A percentile compares a stretch with the other conserved stretches of the same genome.
Evolutionary conservation across 2,329 filamentous ascomycete genomes (phyloP).

Genomic region (Ceratocystis smalleyi): DNA sequence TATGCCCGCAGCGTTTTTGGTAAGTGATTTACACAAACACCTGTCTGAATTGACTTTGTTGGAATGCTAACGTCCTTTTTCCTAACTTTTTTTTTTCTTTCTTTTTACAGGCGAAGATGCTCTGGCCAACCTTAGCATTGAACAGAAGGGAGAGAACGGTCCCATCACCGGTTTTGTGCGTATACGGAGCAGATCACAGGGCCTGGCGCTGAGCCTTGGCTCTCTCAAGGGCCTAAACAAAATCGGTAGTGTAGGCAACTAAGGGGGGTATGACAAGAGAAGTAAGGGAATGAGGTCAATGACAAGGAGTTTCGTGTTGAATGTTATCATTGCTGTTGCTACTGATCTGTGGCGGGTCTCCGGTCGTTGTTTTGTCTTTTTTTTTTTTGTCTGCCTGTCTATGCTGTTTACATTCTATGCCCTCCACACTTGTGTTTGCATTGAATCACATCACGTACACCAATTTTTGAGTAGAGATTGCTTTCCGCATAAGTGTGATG

Average conservation of each 20-base stretch:
- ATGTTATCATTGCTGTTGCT: constrained; percentile 1
- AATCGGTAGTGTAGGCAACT: constrained; percentile 35
- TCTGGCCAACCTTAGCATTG: constrained; percentile 89
- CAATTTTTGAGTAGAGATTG: background rate
- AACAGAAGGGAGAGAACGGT: constrained; percentile 90
- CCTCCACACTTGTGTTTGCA: background rate
- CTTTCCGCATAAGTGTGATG: background rate
- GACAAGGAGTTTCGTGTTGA: background rate
- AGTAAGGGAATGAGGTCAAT: background rate
- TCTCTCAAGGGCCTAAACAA: constrained; percentile 91
- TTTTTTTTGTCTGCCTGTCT: background rate
- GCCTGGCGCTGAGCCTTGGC: constrained; percentile 80
- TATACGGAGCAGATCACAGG: constrained; percentile 93
- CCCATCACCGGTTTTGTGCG: constrained; percentile 94
- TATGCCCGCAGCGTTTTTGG: constrained; percentile 96
- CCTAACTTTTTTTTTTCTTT: constrained; percentile 4
- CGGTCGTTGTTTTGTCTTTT: constrained; percentile 11
- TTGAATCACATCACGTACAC: background rate
- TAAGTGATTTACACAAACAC: constrained; percentile 37
- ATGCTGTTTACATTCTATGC: constrained; percentile 2
- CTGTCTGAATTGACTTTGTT: too few relatives aligned
- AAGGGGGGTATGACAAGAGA: background rate
- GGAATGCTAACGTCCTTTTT: background rate
- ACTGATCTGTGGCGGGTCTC: background rate
- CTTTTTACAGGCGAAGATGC: constrained; percentile 72